Conservation (phyloP, 139 green algal species). For the Limnomonas spitsbergensis region DNA sequence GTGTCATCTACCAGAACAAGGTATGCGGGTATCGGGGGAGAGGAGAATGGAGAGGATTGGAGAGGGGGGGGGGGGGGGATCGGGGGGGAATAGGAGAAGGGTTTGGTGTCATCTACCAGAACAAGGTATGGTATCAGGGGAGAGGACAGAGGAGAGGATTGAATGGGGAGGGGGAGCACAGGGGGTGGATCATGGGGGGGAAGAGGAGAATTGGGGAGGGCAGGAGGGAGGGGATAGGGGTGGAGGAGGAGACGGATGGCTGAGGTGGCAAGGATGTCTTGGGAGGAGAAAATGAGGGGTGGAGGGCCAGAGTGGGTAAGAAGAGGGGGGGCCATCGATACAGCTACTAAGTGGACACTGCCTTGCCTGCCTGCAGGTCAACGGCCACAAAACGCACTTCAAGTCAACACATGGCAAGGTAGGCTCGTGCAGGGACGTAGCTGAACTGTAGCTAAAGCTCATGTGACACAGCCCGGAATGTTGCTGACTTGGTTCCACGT, state of each 20-base stretch:
- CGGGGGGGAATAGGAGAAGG: slow-evolving; percentile 36
- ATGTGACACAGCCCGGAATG: not conserved
- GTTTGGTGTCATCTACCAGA: slow-evolving; percentile 56
- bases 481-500: not conserved
- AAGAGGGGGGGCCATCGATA: not conserved
- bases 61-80: slow-evolving; percentile 19
- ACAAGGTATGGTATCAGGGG: slow-evolving; percentile 46
- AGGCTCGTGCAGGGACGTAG: not conserved
- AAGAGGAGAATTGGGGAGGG: too few species aligned
- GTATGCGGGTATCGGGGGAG: slow-evolving; percentile 26
- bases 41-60: slow-evolving; percentile 23
- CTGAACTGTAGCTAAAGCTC: not conserved
- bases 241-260: too few species aligned
- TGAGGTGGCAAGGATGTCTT: too few species aligned
- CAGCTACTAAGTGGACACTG: not conserved
- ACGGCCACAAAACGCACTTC: slow-evolving; percentile 39
- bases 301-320: too few species aligned
- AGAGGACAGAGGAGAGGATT: too few species aligned
- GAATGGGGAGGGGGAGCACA: too few species aligned
- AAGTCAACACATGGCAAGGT: slow-evolving; percentile 40
- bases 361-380: slow-evolving; percentile 22
- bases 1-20: slow-evolving; percentile 64
- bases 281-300: too few species aligned
- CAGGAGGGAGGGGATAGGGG: too few species aligned
- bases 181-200: slow-evolving; percentile 22